These are phyloP conservation scores for Clarireedia paspali DNA, from an alignment of 2,329 filamentous ascomycete species.

Conservation along the genomic window DNA sequence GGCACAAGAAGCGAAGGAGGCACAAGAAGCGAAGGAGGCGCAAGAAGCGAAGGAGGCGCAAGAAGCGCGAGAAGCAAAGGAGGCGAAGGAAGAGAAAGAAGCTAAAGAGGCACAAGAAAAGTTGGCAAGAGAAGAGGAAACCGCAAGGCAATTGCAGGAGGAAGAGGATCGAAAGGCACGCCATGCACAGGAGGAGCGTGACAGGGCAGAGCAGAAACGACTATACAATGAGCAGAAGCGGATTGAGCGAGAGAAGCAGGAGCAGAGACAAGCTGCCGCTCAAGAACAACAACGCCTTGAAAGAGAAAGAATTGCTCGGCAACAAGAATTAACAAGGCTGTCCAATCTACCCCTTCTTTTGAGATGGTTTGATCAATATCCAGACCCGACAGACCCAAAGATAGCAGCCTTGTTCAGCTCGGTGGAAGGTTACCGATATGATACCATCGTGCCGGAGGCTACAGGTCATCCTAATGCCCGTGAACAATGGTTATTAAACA, in stretches of 20 bases:
- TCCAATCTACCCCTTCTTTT: conserved; percentile 52
- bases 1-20: conserved; percentile 14
- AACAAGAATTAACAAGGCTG: conserved; percentile 47
- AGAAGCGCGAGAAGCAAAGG: conserved; percentile 16
- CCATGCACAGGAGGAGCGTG: conserved; percentile 23
- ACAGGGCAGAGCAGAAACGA: conserved; percentile 30
- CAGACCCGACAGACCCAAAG: conserved; percentile 42
- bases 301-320: conserved; percentile 39
- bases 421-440: conserved; percentile 55
- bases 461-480: conserved; percentile 48
- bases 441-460: conserved; percentile 49
- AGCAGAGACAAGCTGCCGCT: conserved; percentile 23
- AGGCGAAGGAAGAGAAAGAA: conserved; percentile 14
- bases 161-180: conserved; percentile 24
- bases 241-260: conserved; percentile 32
- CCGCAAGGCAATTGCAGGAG: conserved; percentile 22
- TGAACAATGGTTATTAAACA: conserved; percentile 60
- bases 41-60: conserved; percentile 13
- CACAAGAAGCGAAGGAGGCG: conserved; percentile 15
- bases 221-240: conserved; percentile 29
- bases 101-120: conserved; percentile 21
- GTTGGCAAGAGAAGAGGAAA: conserved; percentile 30
- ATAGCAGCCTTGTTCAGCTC: conserved; percentile 44
- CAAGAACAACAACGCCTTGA: conserved; percentile 41
- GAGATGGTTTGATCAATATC: conserved; percentile 49